phyloP scores from a whole-genome alignment of 2,329 filamentous ascomycete genomes.

The Chaetomiaceae sp. region DNA sequence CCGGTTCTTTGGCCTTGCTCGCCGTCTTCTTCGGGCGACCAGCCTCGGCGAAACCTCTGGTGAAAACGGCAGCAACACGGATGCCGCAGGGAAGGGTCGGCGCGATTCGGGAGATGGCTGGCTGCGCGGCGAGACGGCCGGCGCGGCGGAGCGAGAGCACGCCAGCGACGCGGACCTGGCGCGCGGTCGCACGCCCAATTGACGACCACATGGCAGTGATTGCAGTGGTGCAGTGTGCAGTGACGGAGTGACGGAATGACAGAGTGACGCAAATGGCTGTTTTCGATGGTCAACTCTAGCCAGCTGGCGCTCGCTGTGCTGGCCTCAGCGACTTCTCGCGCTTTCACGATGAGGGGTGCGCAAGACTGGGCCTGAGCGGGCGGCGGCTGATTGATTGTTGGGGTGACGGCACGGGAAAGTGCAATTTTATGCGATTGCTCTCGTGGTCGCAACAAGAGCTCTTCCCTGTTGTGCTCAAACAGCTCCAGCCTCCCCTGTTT shows the following conservation, averaged over 20 bases:
- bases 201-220: slow-evolving; percentile 23
- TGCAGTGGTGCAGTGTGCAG: too few species aligned
- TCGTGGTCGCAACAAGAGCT: slow-evolving; percentile 6
- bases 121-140: not conserved
- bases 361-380: too few species aligned
- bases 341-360: not conserved
- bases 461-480: slow-evolving; percentile 7
- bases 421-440: slow-evolving; percentile 9
- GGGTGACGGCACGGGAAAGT: not conserved
- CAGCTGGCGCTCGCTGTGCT: not conserved
- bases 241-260: too few species aligned
- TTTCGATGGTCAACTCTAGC: not conserved
- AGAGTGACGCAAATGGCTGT: not conserved
- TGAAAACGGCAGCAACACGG: slow-evolving; percentile 13
- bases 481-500: slow-evolving; percentile 9
- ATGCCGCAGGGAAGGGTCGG: slow-evolving; percentile 10
- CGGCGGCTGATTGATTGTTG: too few species aligned
- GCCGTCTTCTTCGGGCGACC: slow-evolving; percentile 7
- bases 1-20: slow-evolving; percentile 17
- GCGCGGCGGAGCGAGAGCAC: slow-evolving; percentile 11
- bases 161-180: slow-evolving; percentile 17
- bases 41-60: slow-evolving; percentile 19
- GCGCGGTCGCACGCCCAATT: slow-evolving; percentile 20
- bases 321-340: not conserved
- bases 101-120: slow-evolving; percentile 5